Evolutionary conservation across 2,329 filamentous ascomycete species (phyloP).

Genomic region (Trichoderma citrinoviride): DNA sequence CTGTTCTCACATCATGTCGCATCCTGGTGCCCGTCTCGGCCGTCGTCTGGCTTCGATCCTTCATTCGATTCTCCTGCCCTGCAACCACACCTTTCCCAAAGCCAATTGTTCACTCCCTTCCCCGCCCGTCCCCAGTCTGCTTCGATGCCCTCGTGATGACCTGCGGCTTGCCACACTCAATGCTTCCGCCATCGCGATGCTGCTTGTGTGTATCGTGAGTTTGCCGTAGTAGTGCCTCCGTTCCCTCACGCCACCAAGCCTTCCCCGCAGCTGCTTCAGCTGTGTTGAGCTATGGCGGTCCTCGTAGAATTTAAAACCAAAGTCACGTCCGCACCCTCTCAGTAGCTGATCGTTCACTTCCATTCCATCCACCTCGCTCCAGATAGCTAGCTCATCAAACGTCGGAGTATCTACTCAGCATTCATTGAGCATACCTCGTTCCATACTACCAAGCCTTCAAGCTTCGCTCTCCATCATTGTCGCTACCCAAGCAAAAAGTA

Average conservation of each 20-base stretch:
- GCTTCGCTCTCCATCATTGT: background rate
- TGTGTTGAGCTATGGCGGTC: conserved; percentile 4
- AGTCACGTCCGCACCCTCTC: conserved; percentile 9
- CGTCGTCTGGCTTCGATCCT: background rate
- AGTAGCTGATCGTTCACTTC: background rate
- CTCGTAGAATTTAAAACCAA: conserved; percentile 20
- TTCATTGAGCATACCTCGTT: background rate
- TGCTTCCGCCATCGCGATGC: conserved; percentile 17
- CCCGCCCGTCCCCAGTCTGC: conserved; percentile 5
- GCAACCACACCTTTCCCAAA: background rate
- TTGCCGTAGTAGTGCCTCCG: conserved; percentile 7
- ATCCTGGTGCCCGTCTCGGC: background rate
- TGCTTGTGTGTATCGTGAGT: conserved; percentile 11
- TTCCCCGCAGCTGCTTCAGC: conserved; percentile 11
- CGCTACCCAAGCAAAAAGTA: conserved; percentile 6
- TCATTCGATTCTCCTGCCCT: background rate
- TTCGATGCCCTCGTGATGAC: conserved; percentile 21
- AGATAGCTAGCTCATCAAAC: background rate
- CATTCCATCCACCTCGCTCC: background rate
- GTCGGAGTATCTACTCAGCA: background rate
- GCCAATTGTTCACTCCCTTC: background rate
- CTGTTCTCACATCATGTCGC: background rate
- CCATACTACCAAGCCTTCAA: background rate
- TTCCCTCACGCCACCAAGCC: conserved; percentile 19
- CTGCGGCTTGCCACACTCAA: conserved; percentile 19